These are phyloP conservation scores for Puccinia polysora DNA, from an alignment of 1,284 basidiomycete species.

Conservation along the genomic window DNA sequence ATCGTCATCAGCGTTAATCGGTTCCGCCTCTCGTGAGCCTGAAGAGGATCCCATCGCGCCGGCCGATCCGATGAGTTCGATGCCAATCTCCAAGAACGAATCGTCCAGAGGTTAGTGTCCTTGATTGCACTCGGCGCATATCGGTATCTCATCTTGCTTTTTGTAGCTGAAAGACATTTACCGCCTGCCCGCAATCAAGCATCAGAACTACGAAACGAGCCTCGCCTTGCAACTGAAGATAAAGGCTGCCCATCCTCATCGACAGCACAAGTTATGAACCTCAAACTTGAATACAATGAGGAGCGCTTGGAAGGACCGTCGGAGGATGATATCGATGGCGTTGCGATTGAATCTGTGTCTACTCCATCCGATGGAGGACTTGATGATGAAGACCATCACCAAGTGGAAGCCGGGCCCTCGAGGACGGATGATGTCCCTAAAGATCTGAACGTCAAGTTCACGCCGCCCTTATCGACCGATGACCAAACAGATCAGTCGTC, in stretches of 20 bases:
- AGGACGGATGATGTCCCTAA: background rate
- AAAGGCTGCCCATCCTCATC: too few relatives aligned
- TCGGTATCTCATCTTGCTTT: too few relatives aligned
- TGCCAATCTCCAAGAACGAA: background rate
- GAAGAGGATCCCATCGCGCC: background rate
- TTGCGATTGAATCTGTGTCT: slow-evolving; percentile 40
- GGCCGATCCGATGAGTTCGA: background rate
- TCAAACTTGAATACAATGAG: background rate
- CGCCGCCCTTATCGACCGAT: background rate
- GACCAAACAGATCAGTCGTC: background rate
- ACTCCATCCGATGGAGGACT: slow-evolving; percentile 18
- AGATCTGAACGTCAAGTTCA: background rate
- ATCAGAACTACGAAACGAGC: too few relatives aligned
- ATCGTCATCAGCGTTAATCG: background rate
- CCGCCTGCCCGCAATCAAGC: too few relatives aligned
- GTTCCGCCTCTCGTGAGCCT: background rate
- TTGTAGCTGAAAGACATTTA: too few relatives aligned
- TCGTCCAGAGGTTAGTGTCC: background rate
- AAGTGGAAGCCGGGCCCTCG: background rate
- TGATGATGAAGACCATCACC: slow-evolving; percentile 17
- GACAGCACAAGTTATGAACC: too few relatives aligned
- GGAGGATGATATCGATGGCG: slow-evolving; percentile 42
- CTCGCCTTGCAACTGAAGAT: too few relatives aligned
- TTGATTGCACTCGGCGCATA: too few relatives aligned
- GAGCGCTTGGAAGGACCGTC: background rate